phyloP scores from a whole-genome alignment of 2,329 filamentous ascomycete species.

The Scedosporium aurantiacum region DNA sequence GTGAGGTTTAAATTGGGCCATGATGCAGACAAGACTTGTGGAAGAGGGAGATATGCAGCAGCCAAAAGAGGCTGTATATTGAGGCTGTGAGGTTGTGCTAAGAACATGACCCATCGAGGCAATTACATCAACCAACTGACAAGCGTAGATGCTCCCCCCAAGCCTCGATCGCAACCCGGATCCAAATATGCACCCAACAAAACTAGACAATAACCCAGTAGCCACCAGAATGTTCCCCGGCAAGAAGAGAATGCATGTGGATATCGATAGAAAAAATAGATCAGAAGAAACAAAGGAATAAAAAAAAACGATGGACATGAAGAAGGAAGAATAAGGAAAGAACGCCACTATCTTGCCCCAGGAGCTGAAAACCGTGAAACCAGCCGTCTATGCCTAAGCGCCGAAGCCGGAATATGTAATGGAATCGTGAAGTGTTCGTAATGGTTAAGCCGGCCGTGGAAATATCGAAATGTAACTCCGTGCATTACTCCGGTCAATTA shows the following conservation, averaged over 20 bases:
- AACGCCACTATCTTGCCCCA: not conserved
- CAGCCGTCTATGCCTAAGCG: conserved; percentile 13
- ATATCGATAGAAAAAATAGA: not conserved
- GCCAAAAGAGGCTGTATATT: not conserved
- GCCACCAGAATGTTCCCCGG: not conserved
- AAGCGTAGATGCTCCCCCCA: not conserved
- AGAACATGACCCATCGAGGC: not conserved
- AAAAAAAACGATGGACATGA: not conserved
- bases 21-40: not conserved
- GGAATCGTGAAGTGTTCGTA: conserved; percentile 3
- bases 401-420: conserved; percentile 3
- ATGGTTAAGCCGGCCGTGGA: not conserved
- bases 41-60: not conserved
- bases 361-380: conserved; percentile 7
- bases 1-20: too few species aligned
- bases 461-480: not conserved
- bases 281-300: too few species aligned
- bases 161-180: not conserved
- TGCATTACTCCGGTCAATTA: conserved; percentile 20
- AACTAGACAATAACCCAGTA: not conserved
- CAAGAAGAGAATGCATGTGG: not conserved
- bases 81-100: not conserved
- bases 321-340: not conserved
- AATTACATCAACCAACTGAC: not conserved
- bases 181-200: not conserved